Base-by-base conservation (phyloP, 768 basidiomycete genomes). In the Trametes elegans region DNA sequence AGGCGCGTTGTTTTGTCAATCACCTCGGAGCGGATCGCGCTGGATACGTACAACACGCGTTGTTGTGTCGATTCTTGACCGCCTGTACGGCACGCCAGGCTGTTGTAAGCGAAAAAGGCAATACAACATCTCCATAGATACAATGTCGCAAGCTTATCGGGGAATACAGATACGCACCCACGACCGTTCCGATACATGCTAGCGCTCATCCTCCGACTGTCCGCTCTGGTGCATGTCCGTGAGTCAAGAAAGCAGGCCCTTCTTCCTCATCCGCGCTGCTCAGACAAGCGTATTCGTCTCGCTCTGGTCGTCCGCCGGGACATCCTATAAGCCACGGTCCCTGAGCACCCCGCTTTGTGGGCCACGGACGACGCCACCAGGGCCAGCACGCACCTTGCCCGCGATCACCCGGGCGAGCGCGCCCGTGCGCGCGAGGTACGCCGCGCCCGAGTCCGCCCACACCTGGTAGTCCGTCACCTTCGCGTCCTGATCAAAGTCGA, bases 371-470 rank as follows among this genome's bases (percentile, higher is more conserved):
- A 13, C 49, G 51, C 45, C 46, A 52, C 50, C n/a, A 41, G 14
- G n/a, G 24, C n/a, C n/a, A n/a, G n/a, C n/a, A 53, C 57, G 10
- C 44, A 58, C 57, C 57, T 44, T 53, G 40, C 45, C 34, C 43
- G 3, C 48, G 49, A 26, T 52, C 50, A 57, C n/a, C 50, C 43
- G 28, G 31, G 24, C 19, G 31, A 83, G 65, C 63, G 71, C 62
- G n/a, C 84, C 82, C 21, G 67, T 71, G 34, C 79, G 74, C 5
- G 83, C 84, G 13, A 86, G 73, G 67, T 83, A 84, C 9, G 81
- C 77, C 5, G 84, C 79, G 10, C 83, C 84, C 7, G 84, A 80
- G 66, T 87, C 85, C 10, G 81, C 82, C 84, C 85, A 87, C 2
- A 87, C 76, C 62, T 87, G 79, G 73, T 84, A 85, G 38, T 75